Base-by-base conservation (phyloP, 768 basidiomycete genomes). In the Trametes meyenii region DNA sequence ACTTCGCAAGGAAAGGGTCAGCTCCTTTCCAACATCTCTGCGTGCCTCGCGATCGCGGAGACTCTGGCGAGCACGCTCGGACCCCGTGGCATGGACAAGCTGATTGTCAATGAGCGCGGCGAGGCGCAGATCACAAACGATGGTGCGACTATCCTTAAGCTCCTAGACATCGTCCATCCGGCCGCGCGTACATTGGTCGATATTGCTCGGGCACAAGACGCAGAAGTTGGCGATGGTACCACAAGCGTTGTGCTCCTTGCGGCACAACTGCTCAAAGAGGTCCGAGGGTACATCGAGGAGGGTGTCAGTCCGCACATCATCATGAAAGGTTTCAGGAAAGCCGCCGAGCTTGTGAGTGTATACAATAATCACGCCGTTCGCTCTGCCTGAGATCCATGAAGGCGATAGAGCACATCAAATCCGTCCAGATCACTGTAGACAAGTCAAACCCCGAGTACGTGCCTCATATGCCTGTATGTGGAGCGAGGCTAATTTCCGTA, bases 61-160 rank as follows among this genome's bases (percentile, higher is more conserved):
- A 98, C 94, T 2, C 85, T 99, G 55, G 83, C 97, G 21, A 94
- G 85, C 58, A 98, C 97, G 35, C 86, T 99, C n/a, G 97, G 97
- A 14, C 97, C 97, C 8, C 82, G 97, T 61, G 97, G 97, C 64
- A 98, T 99, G 97, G 97, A 99, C 76, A 98, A 98, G 74, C 81
- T 98, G 46, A 97, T 97, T 67, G 96, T 98, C 2, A 89, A 89
- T 62, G 89, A 92, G 61, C 86, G 95, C 58, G 96, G 97, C 51
- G 90, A 96, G 62, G 94, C 97, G 10, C 96, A 97, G 78, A 99
- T 99, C 72, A 98, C 97, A 21, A 99, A 99, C 76, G 97, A 99
- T 84, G 97, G 97, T 60, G 97, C 97, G 38, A 99, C 97, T 62
- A 97, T 99, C 72, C 82, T 99, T 71, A 96, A 97, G 76, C 83